A percentile compares a stretch with the other conserved stretches of the same genome.
Evolutionary conservation across 106 monocot species (phyloP).

Genomic region (Cymbidium sinense): DNA sequence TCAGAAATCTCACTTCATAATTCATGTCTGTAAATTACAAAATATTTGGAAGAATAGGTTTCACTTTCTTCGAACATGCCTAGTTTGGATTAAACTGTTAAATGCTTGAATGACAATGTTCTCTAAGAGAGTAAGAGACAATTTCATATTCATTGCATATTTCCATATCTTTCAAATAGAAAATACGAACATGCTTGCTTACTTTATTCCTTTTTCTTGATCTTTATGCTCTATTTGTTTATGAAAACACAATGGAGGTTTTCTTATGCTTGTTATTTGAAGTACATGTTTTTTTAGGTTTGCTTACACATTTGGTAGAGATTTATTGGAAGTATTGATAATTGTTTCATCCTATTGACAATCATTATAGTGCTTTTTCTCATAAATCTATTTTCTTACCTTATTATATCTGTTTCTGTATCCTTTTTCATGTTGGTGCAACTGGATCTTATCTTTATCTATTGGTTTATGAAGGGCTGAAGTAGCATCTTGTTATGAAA

Average conservation of each 20-base stretch:
- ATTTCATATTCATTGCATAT: background rate
- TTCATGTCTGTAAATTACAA: background rate
- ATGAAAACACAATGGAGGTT: background rate
- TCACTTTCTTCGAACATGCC: background rate
- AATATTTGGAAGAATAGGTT: background rate
- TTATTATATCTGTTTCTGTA: background rate
- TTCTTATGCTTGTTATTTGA: background rate
- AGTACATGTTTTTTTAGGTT: background rate
- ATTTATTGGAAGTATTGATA: background rate
- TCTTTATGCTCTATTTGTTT: background rate
- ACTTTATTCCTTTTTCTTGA: background rate
- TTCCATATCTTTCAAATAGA: background rate
- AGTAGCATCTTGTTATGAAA: background rate
- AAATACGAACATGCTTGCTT: background rate
- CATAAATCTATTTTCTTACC: background rate
- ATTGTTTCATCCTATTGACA: background rate
- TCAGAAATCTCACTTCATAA: background rate
- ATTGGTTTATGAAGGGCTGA: background rate
- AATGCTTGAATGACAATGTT: background rate
- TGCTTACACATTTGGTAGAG: background rate
- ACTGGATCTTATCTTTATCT: background rate
- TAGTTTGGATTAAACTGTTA: background rate
- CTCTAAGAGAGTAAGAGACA: background rate
- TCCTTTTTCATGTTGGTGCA: background rate
- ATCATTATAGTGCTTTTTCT: background rate